phyloP scores from a whole-genome alignment of 225 moss, liverwort and hornwort genomes.

The Anthoceros angustus region DNA sequence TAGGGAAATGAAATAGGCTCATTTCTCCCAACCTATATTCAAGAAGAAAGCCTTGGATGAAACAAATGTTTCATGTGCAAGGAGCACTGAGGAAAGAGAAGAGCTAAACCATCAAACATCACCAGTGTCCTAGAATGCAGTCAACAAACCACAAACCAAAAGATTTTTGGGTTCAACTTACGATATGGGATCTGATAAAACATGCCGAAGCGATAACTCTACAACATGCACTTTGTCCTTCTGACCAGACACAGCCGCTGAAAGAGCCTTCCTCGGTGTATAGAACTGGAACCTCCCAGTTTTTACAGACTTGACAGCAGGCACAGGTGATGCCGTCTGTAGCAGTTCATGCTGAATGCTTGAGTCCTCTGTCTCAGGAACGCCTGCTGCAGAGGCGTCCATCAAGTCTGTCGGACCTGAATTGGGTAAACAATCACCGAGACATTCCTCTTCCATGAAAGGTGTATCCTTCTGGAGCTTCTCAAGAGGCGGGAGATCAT shows the following conservation, averaged over 20 bases:
- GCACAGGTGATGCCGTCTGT: neutral
- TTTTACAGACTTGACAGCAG: neutral
- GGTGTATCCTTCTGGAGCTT: neutral
- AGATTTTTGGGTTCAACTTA: conserved; percentile 15
- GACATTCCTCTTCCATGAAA: neutral
- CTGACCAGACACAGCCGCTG: neutral
- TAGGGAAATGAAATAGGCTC: neutral
- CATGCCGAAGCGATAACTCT: conserved; percentile 59
- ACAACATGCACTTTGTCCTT: conserved; percentile 10
- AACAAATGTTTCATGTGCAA: neutral
- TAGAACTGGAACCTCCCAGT: conserved; percentile 1
- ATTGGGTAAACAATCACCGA: neutral
- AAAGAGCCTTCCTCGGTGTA: neutral
- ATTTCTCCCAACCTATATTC: too few relatives aligned
- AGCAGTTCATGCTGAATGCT: neutral
- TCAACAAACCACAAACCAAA: too few relatives aligned
- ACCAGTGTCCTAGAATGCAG: too few relatives aligned
- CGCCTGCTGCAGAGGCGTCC: neutral
- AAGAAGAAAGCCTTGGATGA: neutral
- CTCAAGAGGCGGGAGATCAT: neutral
- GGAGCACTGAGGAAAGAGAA: neutral
- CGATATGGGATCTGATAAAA: conserved; percentile 79
- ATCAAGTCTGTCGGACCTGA: neutral
- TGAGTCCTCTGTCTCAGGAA: neutral
- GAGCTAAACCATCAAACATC: neutral